Conservation (phyloP, 148 eudicot genomes). For the Amaranthus cruentus region DNA sequence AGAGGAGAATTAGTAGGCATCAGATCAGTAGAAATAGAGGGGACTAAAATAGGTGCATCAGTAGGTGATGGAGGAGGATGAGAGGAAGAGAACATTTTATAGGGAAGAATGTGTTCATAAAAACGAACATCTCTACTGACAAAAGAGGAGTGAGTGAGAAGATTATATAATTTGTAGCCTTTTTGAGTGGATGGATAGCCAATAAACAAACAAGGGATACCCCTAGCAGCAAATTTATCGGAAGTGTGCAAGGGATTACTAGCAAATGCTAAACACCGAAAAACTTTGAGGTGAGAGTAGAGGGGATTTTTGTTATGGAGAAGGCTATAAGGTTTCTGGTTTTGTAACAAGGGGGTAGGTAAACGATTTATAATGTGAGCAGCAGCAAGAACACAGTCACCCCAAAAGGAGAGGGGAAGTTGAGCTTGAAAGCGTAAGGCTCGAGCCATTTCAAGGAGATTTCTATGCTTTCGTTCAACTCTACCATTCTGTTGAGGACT, state of each 20-base stretch:
- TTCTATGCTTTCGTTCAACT: background rate
- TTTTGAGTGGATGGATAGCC: background rate
- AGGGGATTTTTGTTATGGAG: background rate
- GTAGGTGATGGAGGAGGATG: background rate
- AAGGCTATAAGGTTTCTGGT: background rate
- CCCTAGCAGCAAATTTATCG: background rate
- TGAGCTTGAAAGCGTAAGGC: background rate
- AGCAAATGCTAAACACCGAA: slow-evolving; percentile 7
- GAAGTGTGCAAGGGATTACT: background rate
- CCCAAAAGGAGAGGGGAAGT: background rate
- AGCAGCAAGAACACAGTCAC: background rate
- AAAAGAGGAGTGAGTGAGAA: background rate
- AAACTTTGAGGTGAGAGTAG: background rate
- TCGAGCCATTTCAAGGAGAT: background rate
- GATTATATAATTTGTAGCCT: background rate
- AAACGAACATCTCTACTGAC: background rate
- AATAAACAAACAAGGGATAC: background rate
- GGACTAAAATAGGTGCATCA: no score
- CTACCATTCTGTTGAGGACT: background rate
- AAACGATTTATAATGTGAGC: background rate
- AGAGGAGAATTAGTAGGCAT: background rate
- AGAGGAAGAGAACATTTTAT: background rate
- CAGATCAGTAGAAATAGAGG: background rate
- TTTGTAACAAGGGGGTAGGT: background rate
- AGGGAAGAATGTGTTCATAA: background rate